phyloP scores from a whole-genome alignment of 495 filamentous ascomycete genomes.

The Aspergillus heteromorphus region DNA sequence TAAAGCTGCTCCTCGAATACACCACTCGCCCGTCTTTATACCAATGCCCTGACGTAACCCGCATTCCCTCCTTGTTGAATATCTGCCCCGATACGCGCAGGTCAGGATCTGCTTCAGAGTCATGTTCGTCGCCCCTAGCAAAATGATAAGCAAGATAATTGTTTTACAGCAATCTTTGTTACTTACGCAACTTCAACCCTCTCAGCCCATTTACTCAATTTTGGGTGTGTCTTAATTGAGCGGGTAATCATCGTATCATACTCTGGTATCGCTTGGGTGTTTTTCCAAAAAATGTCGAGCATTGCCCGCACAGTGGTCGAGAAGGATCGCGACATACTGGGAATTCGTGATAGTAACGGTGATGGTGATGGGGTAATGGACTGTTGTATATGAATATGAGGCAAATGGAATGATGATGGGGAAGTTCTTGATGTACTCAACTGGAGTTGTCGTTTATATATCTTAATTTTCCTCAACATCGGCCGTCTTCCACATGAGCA shows the following conservation, averaged over 20 bases:
- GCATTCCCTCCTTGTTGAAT: constrained; percentile 4
- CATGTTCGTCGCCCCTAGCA: constrained; percentile 6
- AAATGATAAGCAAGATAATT: not conserved
- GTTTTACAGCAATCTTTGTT: constrained; percentile 1
- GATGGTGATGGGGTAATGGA: not conserved
- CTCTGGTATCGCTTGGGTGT: constrained; percentile 1
- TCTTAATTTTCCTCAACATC: not conserved
- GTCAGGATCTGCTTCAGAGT: constrained; percentile 2
- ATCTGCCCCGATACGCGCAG: constrained; percentile 4
- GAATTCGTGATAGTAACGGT: constrained; percentile 3
- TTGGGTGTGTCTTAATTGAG: constrained; percentile 4
- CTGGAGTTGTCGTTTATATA: constrained; percentile 4
- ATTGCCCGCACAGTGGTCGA: constrained; percentile 2
- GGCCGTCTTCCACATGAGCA: constrained; percentile 5
- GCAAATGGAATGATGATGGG: constrained; percentile 3
- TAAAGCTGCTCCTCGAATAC: constrained; percentile 1
- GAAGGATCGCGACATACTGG: constrained; percentile 7
- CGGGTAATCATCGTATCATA: constrained; percentile 4
- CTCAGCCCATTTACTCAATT: not conserved
- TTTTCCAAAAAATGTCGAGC: constrained; percentile 6
- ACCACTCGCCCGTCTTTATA: constrained; percentile 4
- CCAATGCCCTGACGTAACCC: constrained; percentile 4
- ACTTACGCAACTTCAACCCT: constrained; percentile 5
- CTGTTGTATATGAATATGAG: not conserved
- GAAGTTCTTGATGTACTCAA: constrained; percentile 2